These are phyloP conservation scores for Stagonosporopsis cucurbitacearum DNA, from an alignment of 2,329 filamentous ascomycete genomes.

Conservation along the genomic window DNA sequence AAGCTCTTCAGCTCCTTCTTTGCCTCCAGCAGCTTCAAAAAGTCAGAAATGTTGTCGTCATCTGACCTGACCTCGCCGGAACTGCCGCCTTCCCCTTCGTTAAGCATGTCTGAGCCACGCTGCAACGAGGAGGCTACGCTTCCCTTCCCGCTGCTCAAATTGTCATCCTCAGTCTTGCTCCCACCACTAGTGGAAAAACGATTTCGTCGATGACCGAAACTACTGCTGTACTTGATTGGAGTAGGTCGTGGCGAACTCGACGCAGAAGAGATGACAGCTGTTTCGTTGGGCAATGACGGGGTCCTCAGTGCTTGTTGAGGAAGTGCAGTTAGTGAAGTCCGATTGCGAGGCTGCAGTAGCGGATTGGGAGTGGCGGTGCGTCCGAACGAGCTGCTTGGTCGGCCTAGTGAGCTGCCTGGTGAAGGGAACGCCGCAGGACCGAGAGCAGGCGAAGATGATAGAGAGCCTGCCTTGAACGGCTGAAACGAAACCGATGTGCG, in stretches of 20 bases:
- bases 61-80: constrained; percentile 75
- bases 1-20: constrained; percentile 87
- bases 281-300: constrained; percentile 67
- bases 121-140: constrained; percentile 73
- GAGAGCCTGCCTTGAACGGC: constrained; percentile 92
- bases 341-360: constrained; percentile 65
- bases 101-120: constrained; percentile 80
- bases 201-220: constrained; percentile 84
- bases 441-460: constrained; percentile 84
- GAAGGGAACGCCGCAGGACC: constrained; percentile 60
- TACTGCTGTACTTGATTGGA: constrained; percentile 88
- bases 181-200: constrained; percentile 78
- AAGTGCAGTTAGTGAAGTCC: constrained; percentile 74
- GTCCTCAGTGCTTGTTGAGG: constrained; percentile 76
- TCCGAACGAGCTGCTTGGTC: constrained; percentile 35
- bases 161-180: constrained; percentile 75
- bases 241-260: constrained; percentile 80
- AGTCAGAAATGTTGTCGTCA: constrained; percentile 92
- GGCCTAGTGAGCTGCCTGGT: constrained; percentile 40
- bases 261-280: constrained; percentile 67
- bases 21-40: constrained; percentile 85
- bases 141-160: constrained; percentile 79
- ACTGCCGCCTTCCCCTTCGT: constrained; percentile 69
- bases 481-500: constrained; percentile 89
- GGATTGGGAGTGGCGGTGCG: constrained; percentile 32